phyloP scores from a whole-genome alignment of 2,329 filamentous ascomycete species.

The Botrytis porri region DNA sequence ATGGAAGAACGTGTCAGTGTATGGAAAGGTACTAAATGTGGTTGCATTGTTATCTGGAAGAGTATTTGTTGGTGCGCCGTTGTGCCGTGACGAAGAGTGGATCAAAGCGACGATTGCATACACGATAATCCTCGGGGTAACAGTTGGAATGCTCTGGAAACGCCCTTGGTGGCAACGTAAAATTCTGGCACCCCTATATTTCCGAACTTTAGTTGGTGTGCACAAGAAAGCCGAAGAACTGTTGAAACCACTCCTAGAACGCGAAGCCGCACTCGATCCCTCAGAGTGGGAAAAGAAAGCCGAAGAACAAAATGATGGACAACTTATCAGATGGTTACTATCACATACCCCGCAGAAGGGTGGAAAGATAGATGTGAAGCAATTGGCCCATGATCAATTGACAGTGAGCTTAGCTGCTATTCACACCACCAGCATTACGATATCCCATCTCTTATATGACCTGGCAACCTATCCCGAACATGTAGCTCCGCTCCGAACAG shows the following conservation, averaged over 20 bases:
- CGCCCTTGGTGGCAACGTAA: conserved; percentile 4
- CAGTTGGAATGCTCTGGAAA: conserved; percentile 6
- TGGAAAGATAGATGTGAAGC: background rate
- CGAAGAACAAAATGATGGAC: background rate
- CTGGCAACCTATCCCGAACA: conserved; percentile 12
- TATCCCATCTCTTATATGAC: conserved; percentile 41
- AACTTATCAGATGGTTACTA: conserved; percentile 8
- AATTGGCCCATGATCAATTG: conserved; percentile 10
- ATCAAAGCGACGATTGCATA: conserved; percentile 27
- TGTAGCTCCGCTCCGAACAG: conserved; percentile 6
- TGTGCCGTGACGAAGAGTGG: conserved; percentile 34
- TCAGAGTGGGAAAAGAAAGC: background rate
- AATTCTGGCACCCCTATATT: conserved; percentile 15
- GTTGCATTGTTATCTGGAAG: conserved; percentile 42
- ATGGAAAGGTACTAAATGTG: conserved; percentile 40
- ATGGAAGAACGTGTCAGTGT: conserved; percentile 37
- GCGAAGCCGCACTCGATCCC: background rate
- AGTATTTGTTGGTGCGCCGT: conserved; percentile 31
- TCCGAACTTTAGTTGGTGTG: background rate
- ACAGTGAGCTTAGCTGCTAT: conserved; percentile 17
- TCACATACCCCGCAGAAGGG: background rate
- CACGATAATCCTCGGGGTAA: conserved; percentile 14
- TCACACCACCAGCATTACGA: conserved; percentile 47
- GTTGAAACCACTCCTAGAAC: background rate
- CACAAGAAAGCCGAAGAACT: conserved; percentile 3